Base-by-base conservation (phyloP, 805 yeast species). In the Danielia reshetovae region DNA sequence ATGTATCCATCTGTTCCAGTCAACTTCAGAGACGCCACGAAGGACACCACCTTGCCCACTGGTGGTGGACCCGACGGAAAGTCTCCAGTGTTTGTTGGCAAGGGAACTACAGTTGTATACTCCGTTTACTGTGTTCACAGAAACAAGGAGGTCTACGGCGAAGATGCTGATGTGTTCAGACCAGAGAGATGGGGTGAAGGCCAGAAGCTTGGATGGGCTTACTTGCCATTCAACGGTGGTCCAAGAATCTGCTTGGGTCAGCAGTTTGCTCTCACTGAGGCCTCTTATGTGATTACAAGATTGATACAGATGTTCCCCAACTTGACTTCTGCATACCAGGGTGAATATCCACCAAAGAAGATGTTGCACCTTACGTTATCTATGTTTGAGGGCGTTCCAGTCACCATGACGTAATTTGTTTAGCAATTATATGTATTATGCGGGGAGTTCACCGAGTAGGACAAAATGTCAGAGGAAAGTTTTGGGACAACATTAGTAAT, bases 241-340 rank as follows among this genome's bases (percentile, higher is more conserved):
- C 77, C 78, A 15, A 55, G 79, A 40, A 71, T 73, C 38, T 73
- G 78, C 48, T 56, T 73, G 35, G 79, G 78, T 26, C 77, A 73
- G 56, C 77, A 73, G 53, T 71, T 70, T 52, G 79, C 77, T 6
- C 62, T 73, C 14, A 72, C 76, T 14, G 77, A 73, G 53, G 72
- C 74, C 9, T 59, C 70, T 14, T 72, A 69, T 50, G 57, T 64
- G 13, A 45, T 68, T 27, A 63, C 58, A 12, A 57, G 74, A 41
- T 47, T 70, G 41, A 35, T 48, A 21, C 66, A 60, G 40, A 43
- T 41, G 30, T 62, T 53, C 40, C 61, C 62, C 10, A 48, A 52
- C 38, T 40, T 60, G 29, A 26, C 26, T 7, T 40, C 40, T 21
- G 45, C 36, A 6, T 42, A 46, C 38, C 32, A 32, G 8, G 49